A percentile compares a stretch with the other conserved stretches of the same genome.
Conservation (phyloP, 1,139 yeast genomes). For the Spencermartinsiella ligniputridi region DNA sequence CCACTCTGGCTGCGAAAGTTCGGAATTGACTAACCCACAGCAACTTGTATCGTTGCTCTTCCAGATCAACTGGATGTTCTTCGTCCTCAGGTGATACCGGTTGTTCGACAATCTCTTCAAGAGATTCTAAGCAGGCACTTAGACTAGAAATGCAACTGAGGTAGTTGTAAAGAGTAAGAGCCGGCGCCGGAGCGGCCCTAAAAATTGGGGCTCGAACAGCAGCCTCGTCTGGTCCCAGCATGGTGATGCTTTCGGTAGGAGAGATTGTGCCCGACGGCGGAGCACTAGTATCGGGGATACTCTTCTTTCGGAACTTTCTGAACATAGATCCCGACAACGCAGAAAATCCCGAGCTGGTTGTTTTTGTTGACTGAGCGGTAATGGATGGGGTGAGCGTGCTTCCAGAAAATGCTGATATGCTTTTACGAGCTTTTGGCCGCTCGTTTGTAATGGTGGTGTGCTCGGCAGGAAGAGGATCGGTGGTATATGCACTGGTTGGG, state of each 20-base stretch:
- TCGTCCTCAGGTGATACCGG: not conserved
- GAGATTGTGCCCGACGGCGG: not conserved
- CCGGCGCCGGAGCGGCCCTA: not conserved
- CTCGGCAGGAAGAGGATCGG: not conserved
- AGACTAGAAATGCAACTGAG: slow-evolving; percentile 15
- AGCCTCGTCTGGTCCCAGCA: slow-evolving; percentile 2
- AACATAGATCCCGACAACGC: slow-evolving; percentile 8
- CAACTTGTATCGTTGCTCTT: slow-evolving; percentile 6
- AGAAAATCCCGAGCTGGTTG: slow-evolving; percentile 4
- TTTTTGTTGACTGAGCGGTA: not conserved
- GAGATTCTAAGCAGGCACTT: slow-evolving; percentile 16
- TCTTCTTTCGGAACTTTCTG: slow-evolving; percentile 12
- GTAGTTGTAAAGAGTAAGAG: slow-evolving; percentile 10
- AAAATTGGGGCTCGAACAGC: not conserved
- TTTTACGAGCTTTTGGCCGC: not conserved
- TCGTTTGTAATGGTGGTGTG: not conserved
- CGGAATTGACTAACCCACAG: slow-evolving; percentile 21
- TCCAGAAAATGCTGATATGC: not conserved
- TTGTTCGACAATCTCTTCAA: slow-evolving; percentile 7
- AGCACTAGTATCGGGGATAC: not conserved
- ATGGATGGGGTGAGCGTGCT: slow-evolving; percentile 3
- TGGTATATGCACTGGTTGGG: not conserved
- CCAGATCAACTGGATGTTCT: slow-evolving; percentile 1
- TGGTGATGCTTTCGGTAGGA: slow-evolving; percentile 7
- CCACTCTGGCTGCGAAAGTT: slow-evolving; percentile 20